Conservation (phyloP, 768 basidiomycete species). For the Tephrocybe sp. region DNA sequence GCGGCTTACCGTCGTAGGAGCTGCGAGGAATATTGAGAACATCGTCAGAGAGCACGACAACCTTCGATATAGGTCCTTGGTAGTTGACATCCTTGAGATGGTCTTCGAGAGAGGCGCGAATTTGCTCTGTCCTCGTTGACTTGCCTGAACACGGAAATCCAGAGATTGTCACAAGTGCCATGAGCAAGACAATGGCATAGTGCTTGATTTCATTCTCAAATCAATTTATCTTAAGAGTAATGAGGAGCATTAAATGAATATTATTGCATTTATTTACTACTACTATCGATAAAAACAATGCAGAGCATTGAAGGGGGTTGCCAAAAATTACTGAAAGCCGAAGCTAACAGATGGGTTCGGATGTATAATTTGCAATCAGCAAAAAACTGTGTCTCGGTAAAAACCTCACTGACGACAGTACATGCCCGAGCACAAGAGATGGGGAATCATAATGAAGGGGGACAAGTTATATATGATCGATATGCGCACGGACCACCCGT, state of each 20-base stretch:
- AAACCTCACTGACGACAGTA: slow-evolving; percentile 95
- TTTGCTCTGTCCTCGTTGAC: slow-evolving; percentile 64
- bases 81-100: slow-evolving; percentile 51
- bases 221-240: too few relatives aligned
- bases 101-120: slow-evolving; percentile 55
- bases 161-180: slow-evolving; percentile 92
- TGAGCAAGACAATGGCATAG: slow-evolving; percentile 26
- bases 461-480: slow-evolving; percentile 39
- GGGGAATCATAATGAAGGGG: slow-evolving; percentile 23
- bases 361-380: slow-evolving; percentile 98
- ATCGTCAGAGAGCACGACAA: slow-evolving; percentile 73
- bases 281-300: slow-evolving; percentile 23
- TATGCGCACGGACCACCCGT: slow-evolving; percentile 55
- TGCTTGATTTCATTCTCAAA: too few relatives aligned
- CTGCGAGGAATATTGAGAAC: slow-evolving; percentile 58
- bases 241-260: too few relatives aligned
- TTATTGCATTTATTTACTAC: too few relatives aligned
- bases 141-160: slow-evolving; percentile 93
- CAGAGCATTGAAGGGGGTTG: slow-evolving; percentile 32
- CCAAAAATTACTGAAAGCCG: slow-evolving; percentile 92
- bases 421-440: slow-evolving; percentile 96
- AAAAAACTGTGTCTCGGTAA: slow-evolving; percentile 94
- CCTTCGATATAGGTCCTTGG: slow-evolving; percentile 45
- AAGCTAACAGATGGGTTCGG: slow-evolving; percentile 92
- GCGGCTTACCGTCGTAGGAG: slow-evolving; percentile 70